A percentile compares a stretch with the other conserved stretches of the same genome.
Evolutionary conservation across 2,329 filamentous ascomycete species (phyloP).

Genomic region (Cercospora zeina): DNA sequence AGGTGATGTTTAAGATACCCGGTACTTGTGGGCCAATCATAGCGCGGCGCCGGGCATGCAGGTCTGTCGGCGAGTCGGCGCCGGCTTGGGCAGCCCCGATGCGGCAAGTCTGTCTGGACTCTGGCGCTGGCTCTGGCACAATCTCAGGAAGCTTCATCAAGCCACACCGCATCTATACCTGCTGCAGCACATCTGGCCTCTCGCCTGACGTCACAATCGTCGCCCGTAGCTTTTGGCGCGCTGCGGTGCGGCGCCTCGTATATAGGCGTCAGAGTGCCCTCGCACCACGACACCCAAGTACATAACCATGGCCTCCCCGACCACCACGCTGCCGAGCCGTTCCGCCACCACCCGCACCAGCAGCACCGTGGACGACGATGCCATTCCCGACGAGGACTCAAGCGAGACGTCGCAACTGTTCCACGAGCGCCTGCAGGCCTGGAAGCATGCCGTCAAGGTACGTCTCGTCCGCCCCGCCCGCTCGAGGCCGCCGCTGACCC

Average conservation of each 20-base stretch:
- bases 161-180: too few species aligned
- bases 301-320: slow-evolving; percentile 26
- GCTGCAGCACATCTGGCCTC: too few species aligned
- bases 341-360: slow-evolving; percentile 31
- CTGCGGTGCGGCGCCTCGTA: too few species aligned
- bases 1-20: too few species aligned
- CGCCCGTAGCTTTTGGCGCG: too few species aligned
- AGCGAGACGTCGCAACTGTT: slow-evolving; percentile 63
- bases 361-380: slow-evolving; percentile 47
- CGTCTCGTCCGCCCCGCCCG: not conserved
- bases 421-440: slow-evolving; percentile 83
- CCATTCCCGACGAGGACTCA: slow-evolving; percentile 52
- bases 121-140: too few species aligned
- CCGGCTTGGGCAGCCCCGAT: not conserved
- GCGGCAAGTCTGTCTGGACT: too few species aligned
- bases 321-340: slow-evolving; percentile 37
- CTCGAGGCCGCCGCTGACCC: not conserved
- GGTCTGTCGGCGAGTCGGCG: too few species aligned
- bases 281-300: not conserved
- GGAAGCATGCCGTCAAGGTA: slow-evolving; percentile 72
- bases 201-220: too few species aligned
- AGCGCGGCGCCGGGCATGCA: too few species aligned
- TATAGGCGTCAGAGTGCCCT: not conserved
- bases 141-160: too few species aligned
- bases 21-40: too few species aligned